These are phyloP conservation scores for Elsinoe fawcettii DNA, from an alignment of 2,329 filamentous ascomycete genomes.

Conservation along the genomic window DNA sequence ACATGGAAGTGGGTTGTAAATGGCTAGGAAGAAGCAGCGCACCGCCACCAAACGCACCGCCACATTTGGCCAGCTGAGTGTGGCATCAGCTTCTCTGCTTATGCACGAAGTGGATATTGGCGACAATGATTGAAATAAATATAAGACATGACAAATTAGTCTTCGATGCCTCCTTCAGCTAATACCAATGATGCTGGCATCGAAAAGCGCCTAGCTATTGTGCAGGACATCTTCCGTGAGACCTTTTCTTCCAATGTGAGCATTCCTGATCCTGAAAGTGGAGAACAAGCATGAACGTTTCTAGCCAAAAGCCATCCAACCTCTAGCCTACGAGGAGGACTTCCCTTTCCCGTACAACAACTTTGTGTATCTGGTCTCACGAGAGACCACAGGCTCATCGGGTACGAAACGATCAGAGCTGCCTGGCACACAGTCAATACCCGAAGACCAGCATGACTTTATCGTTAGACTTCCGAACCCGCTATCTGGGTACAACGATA, in stretches of 20 bases:
- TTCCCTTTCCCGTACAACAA: slow-evolving; percentile 18
- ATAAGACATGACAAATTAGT: too few species aligned
- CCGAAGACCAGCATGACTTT: background rate
- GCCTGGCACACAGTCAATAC: background rate
- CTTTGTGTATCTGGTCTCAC: slow-evolving; percentile 14
- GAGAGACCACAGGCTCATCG: too few species aligned
- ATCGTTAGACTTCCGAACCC: slow-evolving; percentile 14
- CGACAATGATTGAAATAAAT: too few species aligned
- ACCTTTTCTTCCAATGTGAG: background rate
- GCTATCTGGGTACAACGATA: slow-evolving; percentile 12
- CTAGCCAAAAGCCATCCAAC: slow-evolving; percentile 2
- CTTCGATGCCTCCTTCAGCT: background rate
- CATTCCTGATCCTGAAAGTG: background rate
- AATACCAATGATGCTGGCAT: background rate
- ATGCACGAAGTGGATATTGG: too few species aligned
- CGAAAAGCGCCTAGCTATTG: background rate
- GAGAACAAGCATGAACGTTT: background rate
- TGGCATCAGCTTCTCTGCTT: too few species aligned
- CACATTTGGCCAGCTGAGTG: too few species aligned
- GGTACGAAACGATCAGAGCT: too few species aligned
- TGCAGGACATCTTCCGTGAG: background rate
- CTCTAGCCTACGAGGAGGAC: slow-evolving; percentile 12
- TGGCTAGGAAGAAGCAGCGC: too few species aligned
- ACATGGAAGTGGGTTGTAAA: too few species aligned
- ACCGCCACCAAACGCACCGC: too few species aligned